Evolutionary conservation across 2,329 filamentous ascomycete genomes (phyloP), one percentile per base, ranked within the genome.

Genomic region (Talaromyces sp.): DNA sequence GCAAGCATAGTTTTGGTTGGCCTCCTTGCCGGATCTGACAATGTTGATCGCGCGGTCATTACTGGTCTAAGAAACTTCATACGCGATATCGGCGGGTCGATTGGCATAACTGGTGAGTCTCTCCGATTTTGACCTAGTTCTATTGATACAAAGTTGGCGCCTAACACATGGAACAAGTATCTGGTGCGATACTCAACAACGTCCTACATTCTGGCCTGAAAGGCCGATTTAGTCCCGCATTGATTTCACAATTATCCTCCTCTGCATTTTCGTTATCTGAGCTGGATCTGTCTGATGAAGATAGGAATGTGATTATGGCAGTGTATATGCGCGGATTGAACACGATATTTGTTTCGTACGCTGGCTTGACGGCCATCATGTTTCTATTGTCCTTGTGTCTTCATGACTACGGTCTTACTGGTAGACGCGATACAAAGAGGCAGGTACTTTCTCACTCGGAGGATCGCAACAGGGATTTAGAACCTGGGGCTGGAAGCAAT

Each of bases 181-280:
- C 61, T n/a, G 61, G 47, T 2, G 35, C 61, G 3, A 63, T 56
- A 9, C 50, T 63, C 22, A 63, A 57, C 25, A 63, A 63, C 47
- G 35, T 63, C 19, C 39, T 63, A 25, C 35, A 63, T 39, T 31
- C 19, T 3, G 15, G 35, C 19, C 33, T 56, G 35, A 54, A 54
- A 15, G 61, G 49, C n/a, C 17, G n/a, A 27, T 19, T 56, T 15
- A 27, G 35, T 31, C 15, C 17, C 4, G 39, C 3, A 33, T 8
- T 63, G 22, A 19, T 31, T 17, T 19, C 61, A 10, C 61, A 63
- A 22, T 22, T 63, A 5, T 7, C 39, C 31, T 41, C 58, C 9
- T 61, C 58, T 9, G 58, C 58, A 15, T n/a, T n/a, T 33, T n/a
- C 8, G 19, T 17, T 61, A 5, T 22, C 3, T 27, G 35, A 17